Evolutionary conservation across 345 rosid genomes (phyloP).

Genomic region (Salix suchowensis): DNA sequence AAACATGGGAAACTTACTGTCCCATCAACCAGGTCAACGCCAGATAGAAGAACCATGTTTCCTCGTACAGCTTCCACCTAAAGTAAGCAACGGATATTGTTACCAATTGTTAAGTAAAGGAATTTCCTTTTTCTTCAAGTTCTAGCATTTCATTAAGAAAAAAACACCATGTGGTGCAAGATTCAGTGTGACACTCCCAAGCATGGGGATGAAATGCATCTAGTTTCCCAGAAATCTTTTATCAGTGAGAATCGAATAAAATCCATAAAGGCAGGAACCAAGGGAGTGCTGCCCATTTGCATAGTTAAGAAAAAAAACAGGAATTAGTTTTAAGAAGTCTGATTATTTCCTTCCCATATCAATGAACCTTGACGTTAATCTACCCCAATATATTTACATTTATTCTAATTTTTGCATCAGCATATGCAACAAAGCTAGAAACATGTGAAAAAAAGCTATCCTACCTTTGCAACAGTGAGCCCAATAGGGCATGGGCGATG

Average conservation of each 20-base stretch:
- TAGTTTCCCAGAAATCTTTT: too few species aligned
- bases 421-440: background rate
- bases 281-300: too few species aligned
- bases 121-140: background rate
- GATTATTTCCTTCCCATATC: background rate
- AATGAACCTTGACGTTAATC: background rate
- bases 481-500: constrained; percentile 94
- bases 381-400: background rate
- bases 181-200: background rate
- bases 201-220: too few species aligned
- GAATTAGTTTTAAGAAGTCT: background rate
- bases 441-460: background rate
- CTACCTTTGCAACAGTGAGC: constrained; percentile 88
- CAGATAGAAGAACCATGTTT: constrained; percentile 69
- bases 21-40: constrained; percentile 92
- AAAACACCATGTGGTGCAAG: background rate
- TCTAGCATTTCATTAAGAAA: background rate
- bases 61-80: constrained; percentile 82
- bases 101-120: background rate
- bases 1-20: constrained; percentile 52
- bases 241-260: too few species aligned
- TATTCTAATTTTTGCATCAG: background rate
- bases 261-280: too few species aligned
- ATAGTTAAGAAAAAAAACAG: too few species aligned
- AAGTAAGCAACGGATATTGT: background rate